Percentiles rank a stretch among this genome's conserved stretches.
Conservation (phyloP, 768 basidiomycete genomes). For the Piloderma croceum region DNA sequence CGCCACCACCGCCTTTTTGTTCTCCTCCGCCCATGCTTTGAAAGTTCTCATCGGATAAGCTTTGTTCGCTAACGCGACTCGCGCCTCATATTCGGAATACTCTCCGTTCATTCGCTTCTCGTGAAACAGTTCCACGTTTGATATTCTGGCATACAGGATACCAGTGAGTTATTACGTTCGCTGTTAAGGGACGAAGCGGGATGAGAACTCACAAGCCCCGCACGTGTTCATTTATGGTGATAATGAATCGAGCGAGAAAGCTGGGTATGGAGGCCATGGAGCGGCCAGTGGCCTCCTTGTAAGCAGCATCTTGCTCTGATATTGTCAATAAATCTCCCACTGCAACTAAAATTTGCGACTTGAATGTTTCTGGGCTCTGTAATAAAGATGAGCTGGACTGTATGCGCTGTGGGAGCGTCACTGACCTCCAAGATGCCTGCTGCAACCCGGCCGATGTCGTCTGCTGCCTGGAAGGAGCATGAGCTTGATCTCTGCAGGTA, state of each 20-base stretch:
- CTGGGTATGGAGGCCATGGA: constrained; percentile 24
- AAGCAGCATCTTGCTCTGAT: constrained; percentile 21
- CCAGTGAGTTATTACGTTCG: background rate
- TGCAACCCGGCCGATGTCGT: constrained; percentile 32
- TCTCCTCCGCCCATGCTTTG: constrained; percentile 21
- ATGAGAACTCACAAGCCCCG: constrained; percentile 23
- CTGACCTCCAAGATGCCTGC: constrained; percentile 27
- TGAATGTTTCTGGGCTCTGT: constrained; percentile 23
- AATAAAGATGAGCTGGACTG: background rate
- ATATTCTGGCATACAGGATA: no score
- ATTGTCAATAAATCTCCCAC: constrained; percentile 27
- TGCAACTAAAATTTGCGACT: constrained; percentile 20
- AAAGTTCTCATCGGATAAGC: constrained; percentile 28
- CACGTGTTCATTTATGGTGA: constrained; percentile 25
- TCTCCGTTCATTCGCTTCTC: constrained; percentile 9
- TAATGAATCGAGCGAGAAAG: constrained; percentile 21
- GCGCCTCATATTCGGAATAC: constrained; percentile 17
- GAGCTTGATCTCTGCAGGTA: background rate
- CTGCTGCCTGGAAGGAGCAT: constrained; percentile 21
- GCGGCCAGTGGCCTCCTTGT: constrained; percentile 23
- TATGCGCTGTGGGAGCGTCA: no score
- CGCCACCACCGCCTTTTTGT: background rate
- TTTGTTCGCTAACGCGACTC: constrained; percentile 14
- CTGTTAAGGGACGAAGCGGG: background rate
- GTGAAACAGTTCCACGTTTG: constrained; percentile 25